Evolutionary conservation across 257 asterid genomes (phyloP).

Genomic region (Solanum chmielewskii): DNA sequence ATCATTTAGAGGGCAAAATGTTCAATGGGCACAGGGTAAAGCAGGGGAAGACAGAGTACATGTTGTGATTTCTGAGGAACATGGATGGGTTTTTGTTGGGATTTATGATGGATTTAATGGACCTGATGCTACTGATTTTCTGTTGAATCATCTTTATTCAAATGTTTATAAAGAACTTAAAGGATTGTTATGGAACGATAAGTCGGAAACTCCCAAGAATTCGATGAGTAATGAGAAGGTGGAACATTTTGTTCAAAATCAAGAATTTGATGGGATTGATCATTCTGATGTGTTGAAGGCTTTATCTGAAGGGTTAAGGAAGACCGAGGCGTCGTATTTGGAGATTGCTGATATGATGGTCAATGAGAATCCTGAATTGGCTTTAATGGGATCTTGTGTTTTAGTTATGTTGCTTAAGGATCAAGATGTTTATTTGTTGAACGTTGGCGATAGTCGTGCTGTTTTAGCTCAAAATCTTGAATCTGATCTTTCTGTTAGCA

Average conservation of each 20-base stretch:
- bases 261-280: slow-evolving; percentile 18
- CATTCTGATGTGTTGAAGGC: slow-evolving; percentile 77
- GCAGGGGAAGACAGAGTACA: slow-evolving; percentile 96
- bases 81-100: slow-evolving; percentile 89
- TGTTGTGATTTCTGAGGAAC: slow-evolving; percentile 75
- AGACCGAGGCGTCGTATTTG: slow-evolving; percentile 68
- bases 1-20: slow-evolving; percentile 60
- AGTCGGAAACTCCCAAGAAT: slow-evolving; percentile 23
- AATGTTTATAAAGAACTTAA: slow-evolving; percentile 71
- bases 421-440: slow-evolving; percentile 80
- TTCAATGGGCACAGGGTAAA: slow-evolving; percentile 98
- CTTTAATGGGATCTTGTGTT: slow-evolving; percentile 98
- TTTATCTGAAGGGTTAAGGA: slow-evolving; percentile 66
- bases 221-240: neutral
- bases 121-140: slow-evolving; percentile 92
- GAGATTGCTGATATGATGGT: slow-evolving; percentile 78
- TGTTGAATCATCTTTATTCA: slow-evolving; percentile 55
- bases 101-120: slow-evolving; percentile 89
- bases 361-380: slow-evolving; percentile 79
- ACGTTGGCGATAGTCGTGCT: slow-evolving; percentile 88
- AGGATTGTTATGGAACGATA: slow-evolving; percentile 72
- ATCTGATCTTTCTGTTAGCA: slow-evolving; percentile 22
- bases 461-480: slow-evolving; percentile 56
- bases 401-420: slow-evolving; percentile 90
- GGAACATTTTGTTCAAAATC: neutral